Percentiles rank a stretch among this genome's conserved stretches.
These are phyloP conservation scores for Heliosperma pusillum DNA, from an alignment of 148 eudicot genomes.

Conservation along the genomic window DNA sequence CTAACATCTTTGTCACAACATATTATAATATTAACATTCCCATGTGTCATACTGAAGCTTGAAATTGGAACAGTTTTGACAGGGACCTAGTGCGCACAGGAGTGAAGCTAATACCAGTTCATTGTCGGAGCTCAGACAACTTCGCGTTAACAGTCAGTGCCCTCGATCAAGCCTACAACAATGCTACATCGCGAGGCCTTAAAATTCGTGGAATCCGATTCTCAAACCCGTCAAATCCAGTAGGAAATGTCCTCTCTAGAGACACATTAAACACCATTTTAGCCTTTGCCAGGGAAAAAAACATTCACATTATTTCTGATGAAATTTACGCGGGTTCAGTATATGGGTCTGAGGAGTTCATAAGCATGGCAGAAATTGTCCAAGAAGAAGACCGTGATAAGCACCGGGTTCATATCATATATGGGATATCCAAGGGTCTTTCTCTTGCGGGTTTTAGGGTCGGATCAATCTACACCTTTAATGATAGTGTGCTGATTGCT, in stretches of 20 bases:
- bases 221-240: conserved; percentile 79
- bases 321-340: conserved; percentile 73
- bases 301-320: conserved; percentile 76
- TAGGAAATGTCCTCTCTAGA: conserved; percentile 49
- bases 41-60: no score
- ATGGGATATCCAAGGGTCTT: neutral
- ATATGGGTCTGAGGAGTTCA: conserved; percentile 51
- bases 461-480: conserved; percentile 56
- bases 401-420: neutral
- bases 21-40: no score
- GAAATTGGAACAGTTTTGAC: conserved; percentile 60
- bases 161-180: conserved; percentile 65
- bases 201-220: conserved; percentile 62
- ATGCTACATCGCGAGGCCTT: conserved; percentile 63
- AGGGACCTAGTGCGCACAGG: conserved; percentile 80
- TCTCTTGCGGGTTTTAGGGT: neutral
- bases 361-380: conserved; percentile 40
- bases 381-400: neutral
- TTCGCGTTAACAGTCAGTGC: conserved; percentile 51
- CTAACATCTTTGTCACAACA: no score
- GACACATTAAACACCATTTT: conserved; percentile 48
- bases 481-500: conserved; percentile 59
- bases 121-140: conserved; percentile 67
- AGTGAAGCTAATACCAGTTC: conserved; percentile 69
- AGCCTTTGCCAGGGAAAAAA: conserved; percentile 78